Evolutionary conservation across 208 protist species (phyloP).

Genomic region (Lotmaria passim): DNA sequence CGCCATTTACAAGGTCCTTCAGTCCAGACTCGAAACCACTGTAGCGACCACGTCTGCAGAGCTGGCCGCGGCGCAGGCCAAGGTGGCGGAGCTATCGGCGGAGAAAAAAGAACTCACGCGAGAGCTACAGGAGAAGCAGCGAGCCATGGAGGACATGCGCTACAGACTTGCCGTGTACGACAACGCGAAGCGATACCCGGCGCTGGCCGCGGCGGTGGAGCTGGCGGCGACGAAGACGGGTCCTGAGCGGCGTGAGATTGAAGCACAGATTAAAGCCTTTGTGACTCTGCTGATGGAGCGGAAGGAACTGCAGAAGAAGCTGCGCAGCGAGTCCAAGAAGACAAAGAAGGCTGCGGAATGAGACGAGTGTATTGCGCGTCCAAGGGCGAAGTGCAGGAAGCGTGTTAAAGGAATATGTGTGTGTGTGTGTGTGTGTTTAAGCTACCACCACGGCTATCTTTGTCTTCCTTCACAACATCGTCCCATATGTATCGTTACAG

Average conservation of each 20-base stretch:
- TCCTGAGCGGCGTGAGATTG: conserved; percentile 53
- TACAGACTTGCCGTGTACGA: conserved; percentile 74
- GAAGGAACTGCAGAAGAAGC: conserved; percentile 70
- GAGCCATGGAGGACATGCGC: conserved; percentile 66
- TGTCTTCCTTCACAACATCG: no score
- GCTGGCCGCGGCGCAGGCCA: conserved; percentile 23
- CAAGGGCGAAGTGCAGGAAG: no score
- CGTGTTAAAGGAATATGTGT: no score
- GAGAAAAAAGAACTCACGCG: conserved; percentile 28
- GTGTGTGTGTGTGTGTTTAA: no score
- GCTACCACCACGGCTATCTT: no score
- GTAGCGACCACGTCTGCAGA: conserved; percentile 28
- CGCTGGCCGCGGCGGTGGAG: conserved; percentile 52
- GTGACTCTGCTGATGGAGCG: conserved; percentile 61
- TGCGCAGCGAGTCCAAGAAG: conserved; percentile 44
- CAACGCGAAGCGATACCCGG: conserved; percentile 60
- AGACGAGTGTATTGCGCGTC: neutral
- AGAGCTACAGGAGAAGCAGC: conserved; percentile 43
- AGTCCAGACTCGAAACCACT: conserved; percentile 37
- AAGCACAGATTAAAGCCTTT: conserved; percentile 53
- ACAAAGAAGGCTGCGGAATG: conserved; percentile 11
- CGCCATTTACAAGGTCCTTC: conserved; percentile 55
- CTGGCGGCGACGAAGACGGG: conserved; percentile 54
- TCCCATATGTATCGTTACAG: no score
- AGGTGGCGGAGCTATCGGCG: conserved; percentile 23